Conservation (phyloP, 1,284 basidiomycete genomes). For the Malassezia sympodialis region DNA sequence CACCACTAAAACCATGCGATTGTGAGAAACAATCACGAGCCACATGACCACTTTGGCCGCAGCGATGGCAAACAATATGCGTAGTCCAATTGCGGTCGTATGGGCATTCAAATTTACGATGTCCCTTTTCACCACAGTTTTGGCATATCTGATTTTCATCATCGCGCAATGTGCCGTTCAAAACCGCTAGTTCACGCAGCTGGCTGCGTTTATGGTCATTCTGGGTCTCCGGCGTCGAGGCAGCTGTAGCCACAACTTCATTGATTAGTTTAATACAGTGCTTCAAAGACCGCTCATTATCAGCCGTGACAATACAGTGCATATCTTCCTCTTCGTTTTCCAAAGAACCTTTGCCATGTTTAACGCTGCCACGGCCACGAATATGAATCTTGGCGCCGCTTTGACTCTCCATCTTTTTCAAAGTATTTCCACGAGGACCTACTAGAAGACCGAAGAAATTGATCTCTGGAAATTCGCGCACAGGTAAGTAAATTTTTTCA, state of each 20-base stretch:
- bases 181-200: conserved; percentile 87
- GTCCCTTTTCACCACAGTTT: conserved; percentile 83
- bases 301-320: conserved; percentile 91
- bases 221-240: conserved; percentile 95
- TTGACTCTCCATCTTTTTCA: conserved; percentile 99
- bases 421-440: conserved; percentile 91
- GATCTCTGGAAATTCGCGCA: conserved; percentile 99
- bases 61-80: conserved; percentile 45
- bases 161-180: conserved; percentile 97
- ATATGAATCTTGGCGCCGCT: conserved; percentile 98
- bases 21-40: conserved; percentile 35
- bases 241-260: conserved; percentile 94
- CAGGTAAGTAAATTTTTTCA: conserved; percentile 97
- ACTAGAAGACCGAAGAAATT: conserved; percentile 98
- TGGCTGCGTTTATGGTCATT: conserved; percentile 99
- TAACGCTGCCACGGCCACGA: conserved; percentile 93
- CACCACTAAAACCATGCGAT: conserved; percentile 30
- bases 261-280: conserved; percentile 90
- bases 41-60: conserved; percentile 45
- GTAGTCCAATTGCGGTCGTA: conserved; percentile 44
- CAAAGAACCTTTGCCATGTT: conserved; percentile 90
- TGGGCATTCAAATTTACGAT: conserved; percentile 48
- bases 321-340: conserved; percentile 91
- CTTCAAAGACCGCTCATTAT: conserved; percentile 80
- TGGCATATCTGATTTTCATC: conserved; percentile 99